Evolutionary conservation across 768 basidiomycete species (phyloP), one percentile per base, ranked within the genome.

Genomic region (Hortiboletus campestris): DNA sequence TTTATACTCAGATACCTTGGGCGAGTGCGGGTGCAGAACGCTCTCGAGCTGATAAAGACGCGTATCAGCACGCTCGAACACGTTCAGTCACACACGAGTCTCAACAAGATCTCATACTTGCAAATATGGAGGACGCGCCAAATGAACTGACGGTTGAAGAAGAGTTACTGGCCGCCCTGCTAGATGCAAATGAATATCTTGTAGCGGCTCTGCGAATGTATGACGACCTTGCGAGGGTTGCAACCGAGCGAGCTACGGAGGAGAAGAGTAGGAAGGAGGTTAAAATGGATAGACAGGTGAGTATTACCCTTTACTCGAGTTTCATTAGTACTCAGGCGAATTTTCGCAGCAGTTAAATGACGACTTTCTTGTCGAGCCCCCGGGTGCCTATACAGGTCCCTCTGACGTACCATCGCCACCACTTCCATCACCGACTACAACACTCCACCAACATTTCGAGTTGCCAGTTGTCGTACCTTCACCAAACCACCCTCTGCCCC

Each of bases 1-100:
- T 96, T 28, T 86, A 78, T 59, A 85, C 88, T 12, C 94, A 95
- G 71, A 94, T 97, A 63, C 85, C 89, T 8, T 96, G 94, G 94
- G 94, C 94, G 4, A 81, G 85, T 20, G 85, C 91, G 1, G 82
- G 86, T 14, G 93, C 93, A 2, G 87, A 89, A 61, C 83, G 83
- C 44, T 88, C 88, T 9, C 78, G 89, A 34, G 62, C 65, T 13
- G 70, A 60, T 58, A 66, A 12, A 69, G 65, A 19, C 62, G 57
- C 13, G n/a, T 14, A 34, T 35, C 57, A 46, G 17, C 53, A 55
- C 19, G 51, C 51, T 25, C 59, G 47, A 46, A 46, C 61, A 58
- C 41, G 66, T 67, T 54, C 59, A n/a, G 38, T 54, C 40, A 51
- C 46, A 0, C 62, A 68, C 36, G 69, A 49, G 9, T 59, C 61